Base-by-base conservation (phyloP, 768 basidiomycete species). In the Boletus pseudopeckii region DNA sequence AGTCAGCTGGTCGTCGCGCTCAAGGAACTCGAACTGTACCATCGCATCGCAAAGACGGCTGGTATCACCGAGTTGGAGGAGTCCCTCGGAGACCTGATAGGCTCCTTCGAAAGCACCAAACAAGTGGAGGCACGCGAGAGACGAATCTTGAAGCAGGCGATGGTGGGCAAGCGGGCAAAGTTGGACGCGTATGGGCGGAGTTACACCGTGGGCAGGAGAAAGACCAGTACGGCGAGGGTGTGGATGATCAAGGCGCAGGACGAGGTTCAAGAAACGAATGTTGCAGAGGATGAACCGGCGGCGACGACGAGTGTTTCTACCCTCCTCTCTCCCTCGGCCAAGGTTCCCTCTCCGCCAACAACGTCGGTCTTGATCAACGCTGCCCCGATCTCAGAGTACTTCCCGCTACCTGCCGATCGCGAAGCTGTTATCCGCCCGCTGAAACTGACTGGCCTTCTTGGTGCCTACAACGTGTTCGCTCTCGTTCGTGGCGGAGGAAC, bases 221-320 rank as follows among this genome's bases (percentile, higher is more conserved):
- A 98, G 73, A 92, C 92, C 55, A 91, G 90, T 61, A 76, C 86
- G 1, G 93, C 95, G 34, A 81, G 92, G 37, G 93, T 95, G 9
- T 98, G 95, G 95, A 88, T 96, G 76, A 88, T 97, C 55, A 82
- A 86, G 33, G 80, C 81, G 50, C 66, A 57, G 34, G 61, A 54
- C 52, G 78, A 82, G 20, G 76, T 78, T 42, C 54, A 53, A 46
- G 65, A 48, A 15, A 56, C 36, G 38, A 18, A 38, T 4, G 48
- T 14, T 0, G 48, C 22, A 20, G 38, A 39, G 24, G 56, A 59
- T 8, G 46, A 59, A 24, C 13, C 36, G 20, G 26, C 48, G n/a
- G 42, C 48, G 6, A 40, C 54, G 52, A 59, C n/a, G 22, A 22
- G 45, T 3, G 40, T 63, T 1, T 55, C 62, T 5, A 58, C 55